These are phyloP conservation scores for Heterobasidion occidentale DNA, from an alignment of 1,284 basidiomycete species.

Conservation along the genomic window DNA sequence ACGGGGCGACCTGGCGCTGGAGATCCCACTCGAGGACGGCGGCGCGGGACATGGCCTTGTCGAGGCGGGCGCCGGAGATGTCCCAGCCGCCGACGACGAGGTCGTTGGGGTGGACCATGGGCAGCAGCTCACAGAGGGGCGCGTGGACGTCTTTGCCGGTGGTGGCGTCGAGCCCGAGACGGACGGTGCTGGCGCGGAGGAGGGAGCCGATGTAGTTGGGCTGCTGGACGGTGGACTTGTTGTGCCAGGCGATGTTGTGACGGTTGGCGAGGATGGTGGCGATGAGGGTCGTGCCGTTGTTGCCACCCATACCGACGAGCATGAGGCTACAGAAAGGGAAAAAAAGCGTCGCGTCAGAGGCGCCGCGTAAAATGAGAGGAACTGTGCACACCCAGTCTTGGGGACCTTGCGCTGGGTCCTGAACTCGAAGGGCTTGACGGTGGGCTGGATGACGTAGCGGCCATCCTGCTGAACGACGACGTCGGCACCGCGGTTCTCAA, in stretches of 20 bases:
- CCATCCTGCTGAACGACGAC: slow-evolving; percentile 61
- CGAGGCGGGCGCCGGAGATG: slow-evolving; percentile 81
- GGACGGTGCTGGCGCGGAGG: slow-evolving; percentile 91
- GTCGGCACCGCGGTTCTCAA: slow-evolving; percentile 75
- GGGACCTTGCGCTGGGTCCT: slow-evolving; percentile 83
- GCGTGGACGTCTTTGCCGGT: slow-evolving; percentile 92
- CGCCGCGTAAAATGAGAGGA: slow-evolving; percentile 3
- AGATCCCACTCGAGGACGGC: slow-evolving; percentile 96
- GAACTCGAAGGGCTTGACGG: slow-evolving; percentile 81
- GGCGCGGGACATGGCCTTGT: slow-evolving; percentile 91
- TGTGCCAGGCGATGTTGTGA: slow-evolving; percentile 93
- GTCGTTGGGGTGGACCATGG: slow-evolving; percentile 99
- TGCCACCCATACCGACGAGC: slow-evolving; percentile 96
- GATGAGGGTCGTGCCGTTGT: slow-evolving; percentile 94
- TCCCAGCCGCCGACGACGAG: slow-evolving; percentile 98
- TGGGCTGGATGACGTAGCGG: slow-evolving; percentile 73
- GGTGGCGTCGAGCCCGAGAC: slow-evolving; percentile 79
- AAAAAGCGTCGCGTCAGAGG: slow-evolving; percentile 9
- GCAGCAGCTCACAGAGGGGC: slow-evolving; percentile 89
- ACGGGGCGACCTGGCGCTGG: slow-evolving; percentile 88
- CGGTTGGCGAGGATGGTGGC: slow-evolving; percentile 96
- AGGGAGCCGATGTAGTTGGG: slow-evolving; percentile 97
- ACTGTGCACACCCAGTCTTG: slow-evolving; percentile 78
- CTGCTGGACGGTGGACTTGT: slow-evolving; percentile 86
- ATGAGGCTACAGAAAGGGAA: slow-evolving; percentile 60